These are phyloP conservation scores for Trichophyton mentagrophytes DNA, from an alignment of 2,329 filamentous ascomycete genomes.

Conservation along the genomic window DNA sequence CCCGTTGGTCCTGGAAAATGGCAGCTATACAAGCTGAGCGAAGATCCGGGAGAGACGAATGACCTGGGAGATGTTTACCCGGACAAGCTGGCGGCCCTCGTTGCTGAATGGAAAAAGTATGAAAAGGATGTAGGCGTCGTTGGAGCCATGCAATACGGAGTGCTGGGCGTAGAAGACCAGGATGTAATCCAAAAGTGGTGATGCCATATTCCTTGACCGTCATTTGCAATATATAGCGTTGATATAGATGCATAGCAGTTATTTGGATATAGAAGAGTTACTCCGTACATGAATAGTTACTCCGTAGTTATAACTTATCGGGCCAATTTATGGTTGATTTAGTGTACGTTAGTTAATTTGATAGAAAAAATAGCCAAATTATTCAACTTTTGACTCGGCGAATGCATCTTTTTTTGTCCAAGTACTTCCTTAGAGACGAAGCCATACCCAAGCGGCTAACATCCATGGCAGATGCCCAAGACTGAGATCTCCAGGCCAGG, in stretches of 20 bases:
- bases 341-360: background rate
- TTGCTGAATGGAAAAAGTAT: constrained; percentile 46
- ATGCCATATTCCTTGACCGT: background rate
- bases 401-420: background rate
- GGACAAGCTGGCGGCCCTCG: constrained; percentile 36
- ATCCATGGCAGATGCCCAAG: background rate
- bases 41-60: constrained; percentile 41
- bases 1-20: constrained; percentile 44
- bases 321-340: background rate
- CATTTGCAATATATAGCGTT: background rate
- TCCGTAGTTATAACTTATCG: background rate
- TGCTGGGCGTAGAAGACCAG: constrained; percentile 1
- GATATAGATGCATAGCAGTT: too few relatives aligned
- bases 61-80: constrained; percentile 33
- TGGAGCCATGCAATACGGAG: constrained; percentile 6
- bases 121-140: constrained; percentile 45
- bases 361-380: too few relatives aligned
- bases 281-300: too few relatives aligned
- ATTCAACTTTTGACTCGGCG: background rate
- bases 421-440: too few relatives aligned
- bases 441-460: background rate
- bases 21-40: constrained; percentile 44
- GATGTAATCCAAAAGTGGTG: background rate
- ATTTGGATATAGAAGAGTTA: too few relatives aligned
- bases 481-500: background rate